Evolutionary conservation across 2,329 filamentous ascomycete genomes (phyloP).

Genomic region (Aspergillus sp.): DNA sequence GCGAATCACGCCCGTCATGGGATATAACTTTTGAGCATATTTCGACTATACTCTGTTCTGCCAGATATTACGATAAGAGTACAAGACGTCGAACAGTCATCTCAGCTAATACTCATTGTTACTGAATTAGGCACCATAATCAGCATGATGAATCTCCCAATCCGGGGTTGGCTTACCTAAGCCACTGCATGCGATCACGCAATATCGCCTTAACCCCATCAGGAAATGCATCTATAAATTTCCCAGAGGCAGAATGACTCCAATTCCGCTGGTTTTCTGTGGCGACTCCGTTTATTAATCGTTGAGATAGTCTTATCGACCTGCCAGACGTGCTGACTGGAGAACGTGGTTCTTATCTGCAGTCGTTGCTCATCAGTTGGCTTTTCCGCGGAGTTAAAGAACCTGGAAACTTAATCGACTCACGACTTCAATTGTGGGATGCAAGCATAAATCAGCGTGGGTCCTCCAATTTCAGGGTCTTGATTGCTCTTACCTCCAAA

Average conservation of each 20-base stretch:
- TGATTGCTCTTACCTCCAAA: neutral
- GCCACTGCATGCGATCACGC: conserved; percentile 28
- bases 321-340: conserved; percentile 9
- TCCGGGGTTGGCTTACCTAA: conserved; percentile 23
- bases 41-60: too few species aligned
- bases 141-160: neutral
- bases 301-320: conserved; percentile 23
- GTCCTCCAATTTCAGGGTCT: neutral
- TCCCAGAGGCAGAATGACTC: conserved; percentile 4
- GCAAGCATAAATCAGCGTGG: neutral
- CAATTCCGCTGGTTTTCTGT: conserved; percentile 3
- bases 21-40: too few species aligned
- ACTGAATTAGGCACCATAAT: too few species aligned
- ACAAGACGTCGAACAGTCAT: too few species aligned
- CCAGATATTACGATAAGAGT: too few species aligned
- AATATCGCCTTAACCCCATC: conserved; percentile 34
- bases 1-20: too few species aligned
- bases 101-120: too few species aligned
- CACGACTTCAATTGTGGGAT: neutral
- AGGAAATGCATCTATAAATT: conserved; percentile 30
- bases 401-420: conserved; percentile 12
- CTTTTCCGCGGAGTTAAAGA: conserved; percentile 26
- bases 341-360: conserved; percentile 21
- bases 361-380: conserved; percentile 16
- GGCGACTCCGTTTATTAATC: conserved; percentile 13